Conservation (phyloP, 2,329 filamentous ascomycete species). For the Leptodontidium sp. region DNA sequence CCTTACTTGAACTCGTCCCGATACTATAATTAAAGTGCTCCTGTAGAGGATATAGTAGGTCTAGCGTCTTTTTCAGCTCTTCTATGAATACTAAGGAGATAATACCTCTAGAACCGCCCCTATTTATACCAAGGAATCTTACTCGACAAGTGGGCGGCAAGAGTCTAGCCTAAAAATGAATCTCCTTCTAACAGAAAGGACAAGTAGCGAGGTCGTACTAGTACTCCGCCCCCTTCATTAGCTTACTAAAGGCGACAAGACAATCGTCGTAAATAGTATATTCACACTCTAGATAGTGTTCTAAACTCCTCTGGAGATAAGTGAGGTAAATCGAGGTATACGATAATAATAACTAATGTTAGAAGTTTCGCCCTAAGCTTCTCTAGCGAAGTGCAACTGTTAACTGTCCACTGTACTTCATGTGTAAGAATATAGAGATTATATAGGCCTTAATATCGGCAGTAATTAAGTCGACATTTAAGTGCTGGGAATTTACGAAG, state of each 20-base stretch:
- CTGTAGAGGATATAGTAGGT: constrained; percentile 35
- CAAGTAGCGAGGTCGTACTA: constrained; percentile 42
- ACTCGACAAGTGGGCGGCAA: constrained; percentile 43
- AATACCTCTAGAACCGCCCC: constrained; percentile 45
- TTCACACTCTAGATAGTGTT: constrained; percentile 43
- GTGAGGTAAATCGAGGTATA: constrained; percentile 28
- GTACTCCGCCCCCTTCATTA: constrained; percentile 36
- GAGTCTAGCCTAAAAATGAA: constrained; percentile 39
- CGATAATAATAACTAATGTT: constrained; percentile 28
- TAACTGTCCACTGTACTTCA: constrained; percentile 28
- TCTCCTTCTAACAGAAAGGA: constrained; percentile 41
- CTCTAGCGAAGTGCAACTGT: constrained; percentile 24
- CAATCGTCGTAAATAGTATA: constrained; percentile 49
- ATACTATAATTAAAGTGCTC: constrained; percentile 40
- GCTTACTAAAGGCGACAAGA: constrained; percentile 39
- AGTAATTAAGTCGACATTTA: constrained; percentile 30
- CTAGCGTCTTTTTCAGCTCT: constrained; percentile 36
- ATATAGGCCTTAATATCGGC: constrained; percentile 28
- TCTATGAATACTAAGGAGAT: constrained; percentile 39
- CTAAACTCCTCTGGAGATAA: constrained; percentile 30
- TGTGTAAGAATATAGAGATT: constrained; percentile 33
- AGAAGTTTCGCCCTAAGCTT: constrained; percentile 25
- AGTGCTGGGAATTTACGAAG: constrained; percentile 24
- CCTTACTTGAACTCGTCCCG: constrained; percentile 42
- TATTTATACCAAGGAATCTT: constrained; percentile 46